Evolutionary conservation across 1,284 basidiomycete species (phyloP).

Genomic region (Microbotryomycetes sp.): DNA sequence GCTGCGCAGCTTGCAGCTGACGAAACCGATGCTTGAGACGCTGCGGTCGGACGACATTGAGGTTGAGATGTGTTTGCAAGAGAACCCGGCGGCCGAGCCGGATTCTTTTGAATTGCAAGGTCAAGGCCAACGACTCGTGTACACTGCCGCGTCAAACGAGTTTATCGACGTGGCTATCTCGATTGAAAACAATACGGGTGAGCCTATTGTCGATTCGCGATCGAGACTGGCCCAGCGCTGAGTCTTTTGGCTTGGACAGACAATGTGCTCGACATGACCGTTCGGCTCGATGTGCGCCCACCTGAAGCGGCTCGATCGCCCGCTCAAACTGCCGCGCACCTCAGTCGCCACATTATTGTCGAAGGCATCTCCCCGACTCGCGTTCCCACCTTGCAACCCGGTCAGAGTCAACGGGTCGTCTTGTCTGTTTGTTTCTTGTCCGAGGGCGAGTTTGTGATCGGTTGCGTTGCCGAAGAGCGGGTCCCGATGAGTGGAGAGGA

Average conservation of each 20-base stretch:
- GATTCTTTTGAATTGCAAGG: constrained; percentile 46
- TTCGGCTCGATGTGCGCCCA: constrained; percentile 39
- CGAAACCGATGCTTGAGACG: constrained; percentile 63
- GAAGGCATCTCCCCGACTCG: constrained; percentile 27
- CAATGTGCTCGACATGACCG: constrained; percentile 29
- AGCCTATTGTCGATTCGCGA: constrained; percentile 32
- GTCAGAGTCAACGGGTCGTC: constrained; percentile 40
- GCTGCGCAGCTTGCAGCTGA: constrained; percentile 65
- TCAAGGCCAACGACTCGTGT: constrained; percentile 23
- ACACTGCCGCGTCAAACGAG: constrained; percentile 30
- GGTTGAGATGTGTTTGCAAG: constrained; percentile 21
- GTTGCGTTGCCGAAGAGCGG: constrained; percentile 45
- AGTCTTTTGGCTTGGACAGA: constrained; percentile 20
- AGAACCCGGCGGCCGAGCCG: constrained; percentile 37
- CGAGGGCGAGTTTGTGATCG: constrained; percentile 61
- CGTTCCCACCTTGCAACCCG: constrained; percentile 12
- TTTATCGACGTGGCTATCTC: constrained; percentile 31
- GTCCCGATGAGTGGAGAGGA: neutral
- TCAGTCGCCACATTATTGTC: constrained; percentile 29
- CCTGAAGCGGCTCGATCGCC: constrained; percentile 21
- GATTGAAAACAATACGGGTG: constrained; percentile 34
- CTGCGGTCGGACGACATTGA: constrained; percentile 48
- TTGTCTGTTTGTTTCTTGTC: constrained; percentile 66
- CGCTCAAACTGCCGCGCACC: constrained; percentile 34
- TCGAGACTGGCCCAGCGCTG: neutral